Percentiles rank a stretch among this genome's conserved stretches.
Evolutionary conservation across 2,329 filamentous ascomycete genomes (phyloP).

Genomic region (Fusarium floridanum): DNA sequence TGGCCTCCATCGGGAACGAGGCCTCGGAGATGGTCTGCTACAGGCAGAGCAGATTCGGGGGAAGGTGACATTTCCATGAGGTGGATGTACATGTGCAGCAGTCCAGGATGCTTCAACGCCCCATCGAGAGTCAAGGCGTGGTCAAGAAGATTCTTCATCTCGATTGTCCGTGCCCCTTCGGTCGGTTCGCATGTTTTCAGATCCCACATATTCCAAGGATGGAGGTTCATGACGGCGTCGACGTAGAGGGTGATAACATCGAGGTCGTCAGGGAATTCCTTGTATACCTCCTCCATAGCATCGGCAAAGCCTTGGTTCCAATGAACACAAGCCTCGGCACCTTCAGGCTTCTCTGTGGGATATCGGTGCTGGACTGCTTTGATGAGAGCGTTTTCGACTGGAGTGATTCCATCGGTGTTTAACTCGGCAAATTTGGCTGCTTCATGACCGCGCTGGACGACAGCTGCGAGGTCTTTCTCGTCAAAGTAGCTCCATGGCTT

Average conservation of each 20-base stretch:
- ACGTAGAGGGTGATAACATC: conserved; percentile 55
- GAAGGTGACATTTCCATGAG: conserved; percentile 81
- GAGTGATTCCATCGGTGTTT: neutral
- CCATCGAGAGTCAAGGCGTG: conserved; percentile 60
- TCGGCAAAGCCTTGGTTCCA: conserved; percentile 53
- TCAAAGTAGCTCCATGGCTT: conserved; percentile 83
- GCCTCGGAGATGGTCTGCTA: conserved; percentile 72
- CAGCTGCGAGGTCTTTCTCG: conserved; percentile 63
- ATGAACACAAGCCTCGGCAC: conserved; percentile 57
- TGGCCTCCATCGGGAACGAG: conserved; percentile 79
- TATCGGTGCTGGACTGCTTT: conserved; percentile 72
- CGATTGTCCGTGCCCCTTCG: conserved; percentile 42
- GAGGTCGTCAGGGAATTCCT: conserved; percentile 55
- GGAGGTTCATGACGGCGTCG: conserved; percentile 63
- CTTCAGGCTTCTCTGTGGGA: conserved; percentile 60
- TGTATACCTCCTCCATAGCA: conserved; percentile 55
- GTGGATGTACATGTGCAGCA: conserved; percentile 82
- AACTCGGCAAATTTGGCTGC: conserved; percentile 15
- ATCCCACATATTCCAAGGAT: conserved; percentile 61
- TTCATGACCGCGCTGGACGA: conserved; percentile 10
- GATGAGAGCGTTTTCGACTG: conserved; percentile 70
- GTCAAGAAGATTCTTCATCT: conserved; percentile 51
- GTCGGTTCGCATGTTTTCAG: conserved; percentile 49
- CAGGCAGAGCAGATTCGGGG: conserved; percentile 72
- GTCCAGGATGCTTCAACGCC: conserved; percentile 73